These are phyloP conservation scores for Pyrenopolyporus hunteri DNA, from an alignment of 495 filamentous ascomycete species.

Conservation along the genomic window DNA sequence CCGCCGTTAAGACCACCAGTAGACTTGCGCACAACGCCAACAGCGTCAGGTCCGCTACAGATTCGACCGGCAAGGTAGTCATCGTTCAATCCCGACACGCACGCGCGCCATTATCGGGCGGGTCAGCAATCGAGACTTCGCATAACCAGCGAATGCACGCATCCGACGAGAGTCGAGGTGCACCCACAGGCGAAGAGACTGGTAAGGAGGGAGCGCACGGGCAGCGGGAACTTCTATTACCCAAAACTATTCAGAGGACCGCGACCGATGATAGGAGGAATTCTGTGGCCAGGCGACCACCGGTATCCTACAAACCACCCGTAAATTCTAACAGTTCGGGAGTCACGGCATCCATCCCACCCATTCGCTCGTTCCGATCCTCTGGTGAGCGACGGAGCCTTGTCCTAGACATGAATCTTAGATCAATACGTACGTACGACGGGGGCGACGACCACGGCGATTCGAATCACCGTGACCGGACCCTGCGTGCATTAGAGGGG, in stretches of 20 bases:
- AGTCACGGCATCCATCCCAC: slow-evolving; percentile 49
- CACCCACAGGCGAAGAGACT: slow-evolving; percentile 24
- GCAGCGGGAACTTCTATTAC: slow-evolving; percentile 49
- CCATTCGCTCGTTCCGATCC: slow-evolving; percentile 58
- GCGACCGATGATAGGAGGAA: slow-evolving; percentile 49
- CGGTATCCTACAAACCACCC: slow-evolving; percentile 50
- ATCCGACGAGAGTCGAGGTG: slow-evolving; percentile 18
- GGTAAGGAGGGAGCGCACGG: slow-evolving; percentile 45
- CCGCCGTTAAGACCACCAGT: slow-evolving; percentile 6
- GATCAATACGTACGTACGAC: slow-evolving; percentile 43
- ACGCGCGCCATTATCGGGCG: slow-evolving; percentile 33
- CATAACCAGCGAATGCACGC: slow-evolving; percentile 21
- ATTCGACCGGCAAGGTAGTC: slow-evolving; percentile 32
- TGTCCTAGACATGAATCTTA: slow-evolving; percentile 54
- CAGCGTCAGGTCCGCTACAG: slow-evolving; percentile 32
- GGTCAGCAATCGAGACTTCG: slow-evolving; percentile 14
- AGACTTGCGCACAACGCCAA: slow-evolving; percentile 20
- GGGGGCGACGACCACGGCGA: slow-evolving; percentile 46
- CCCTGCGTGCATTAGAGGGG: slow-evolving; percentile 57
- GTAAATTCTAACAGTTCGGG: slow-evolving; percentile 35
- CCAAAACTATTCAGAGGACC: slow-evolving; percentile 42
- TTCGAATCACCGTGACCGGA: slow-evolving; percentile 54
- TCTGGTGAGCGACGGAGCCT: slow-evolving; percentile 56
- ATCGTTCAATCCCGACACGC: slow-evolving; percentile 23
- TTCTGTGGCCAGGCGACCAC: slow-evolving; percentile 47